Evolutionary conservation across 352 stramenopile species (phyloP).

Genomic region (Albugo laibachii): DNA sequence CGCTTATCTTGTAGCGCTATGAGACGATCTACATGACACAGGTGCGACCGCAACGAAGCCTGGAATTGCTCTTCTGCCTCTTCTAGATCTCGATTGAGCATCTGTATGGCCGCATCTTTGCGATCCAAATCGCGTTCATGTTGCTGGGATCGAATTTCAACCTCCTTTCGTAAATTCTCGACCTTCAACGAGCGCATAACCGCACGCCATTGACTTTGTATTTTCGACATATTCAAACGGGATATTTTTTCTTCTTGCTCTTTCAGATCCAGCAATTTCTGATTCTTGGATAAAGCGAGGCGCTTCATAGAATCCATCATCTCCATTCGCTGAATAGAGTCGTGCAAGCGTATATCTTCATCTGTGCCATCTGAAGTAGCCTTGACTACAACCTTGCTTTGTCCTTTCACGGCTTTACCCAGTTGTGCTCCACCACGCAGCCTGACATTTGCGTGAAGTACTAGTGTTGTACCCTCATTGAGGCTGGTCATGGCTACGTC

Average conservation of each 20-base stretch:
- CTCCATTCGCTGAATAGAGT: constrained; percentile 63
- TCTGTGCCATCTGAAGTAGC: constrained; percentile 50
- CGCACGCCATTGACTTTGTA: constrained; percentile 90
- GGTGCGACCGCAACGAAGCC: constrained; percentile 72
- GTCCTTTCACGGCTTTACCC: constrained; percentile 57
- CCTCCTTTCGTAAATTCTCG: constrained; percentile 79
- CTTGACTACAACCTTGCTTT: constrained; percentile 39
- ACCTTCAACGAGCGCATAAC: constrained; percentile 91
- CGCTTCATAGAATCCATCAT: constrained; percentile 77
- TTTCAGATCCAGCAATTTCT: constrained; percentile 54
- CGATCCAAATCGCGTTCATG: constrained; percentile 90
- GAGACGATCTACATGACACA: constrained; percentile 82
- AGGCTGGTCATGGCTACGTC: too few relatives aligned
- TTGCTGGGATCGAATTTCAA: constrained; percentile 84
- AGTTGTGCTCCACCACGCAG: constrained; percentile 46
- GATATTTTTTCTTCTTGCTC: constrained; percentile 48
- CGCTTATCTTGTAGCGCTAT: constrained; percentile 83
- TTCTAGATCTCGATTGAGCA: constrained; percentile 86
- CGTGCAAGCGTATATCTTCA: constrained; percentile 45
- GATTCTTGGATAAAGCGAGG: constrained; percentile 57
- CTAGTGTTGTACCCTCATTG: too few relatives aligned
- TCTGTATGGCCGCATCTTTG: constrained; percentile 89
- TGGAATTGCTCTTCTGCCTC: constrained; percentile 89
- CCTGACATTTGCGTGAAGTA: not conserved
- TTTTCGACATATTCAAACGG: constrained; percentile 80